Percentiles rank a stretch among this genome's conserved stretches.
These are phyloP conservation scores for Onygenales sp. DNA, from an alignment of 2,329 filamentous ascomycete species.

Conservation along the genomic window DNA sequence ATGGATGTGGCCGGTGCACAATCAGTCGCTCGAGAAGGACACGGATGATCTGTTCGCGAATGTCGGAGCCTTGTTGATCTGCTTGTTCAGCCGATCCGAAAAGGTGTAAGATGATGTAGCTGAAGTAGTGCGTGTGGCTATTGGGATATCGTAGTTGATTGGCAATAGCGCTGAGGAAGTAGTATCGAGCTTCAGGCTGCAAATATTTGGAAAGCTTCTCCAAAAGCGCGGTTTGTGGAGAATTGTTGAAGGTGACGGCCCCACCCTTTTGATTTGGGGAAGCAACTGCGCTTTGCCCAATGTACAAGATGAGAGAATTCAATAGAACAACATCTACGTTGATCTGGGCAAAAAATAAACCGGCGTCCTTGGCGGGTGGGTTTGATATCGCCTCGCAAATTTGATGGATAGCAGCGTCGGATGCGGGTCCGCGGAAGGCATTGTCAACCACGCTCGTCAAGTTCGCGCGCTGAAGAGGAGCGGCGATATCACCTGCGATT, in stretches of 20 bases:
- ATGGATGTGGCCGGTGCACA: slow-evolving; percentile 86
- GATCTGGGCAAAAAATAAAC: slow-evolving; percentile 57
- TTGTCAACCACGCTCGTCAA: slow-evolving; percentile 47
- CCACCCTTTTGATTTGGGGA: slow-evolving; percentile 50
- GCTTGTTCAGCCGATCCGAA: slow-evolving; percentile 62
- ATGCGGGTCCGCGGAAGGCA: slow-evolving; percentile 50
- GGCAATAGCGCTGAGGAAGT: slow-evolving; percentile 71
- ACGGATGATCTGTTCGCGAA: slow-evolving; percentile 84
- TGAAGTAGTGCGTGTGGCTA: slow-evolving; percentile 86
- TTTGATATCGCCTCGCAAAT: slow-evolving; percentile 65
- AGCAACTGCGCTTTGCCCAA: slow-evolving; percentile 63
- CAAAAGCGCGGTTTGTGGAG: slow-evolving; percentile 61
- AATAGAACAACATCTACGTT: slow-evolving; percentile 62
- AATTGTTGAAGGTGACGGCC: slow-evolving; percentile 53
- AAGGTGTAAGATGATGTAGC: slow-evolving; percentile 70
- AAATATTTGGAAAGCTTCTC: slow-evolving; percentile 68
- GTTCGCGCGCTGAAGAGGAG: slow-evolving; percentile 37
- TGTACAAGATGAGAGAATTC: slow-evolving; percentile 73
- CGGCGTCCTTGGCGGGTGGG: slow-evolving; percentile 48
- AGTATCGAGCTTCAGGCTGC: slow-evolving; percentile 70
- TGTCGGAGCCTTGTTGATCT: slow-evolving; percentile 63
- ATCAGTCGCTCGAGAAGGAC: slow-evolving; percentile 81
- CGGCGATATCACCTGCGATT: slow-evolving; percentile 53
- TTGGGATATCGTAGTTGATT: slow-evolving; percentile 91
- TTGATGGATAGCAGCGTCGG: slow-evolving; percentile 61